These are phyloP conservation scores for Naganishia friedmannii DNA, from an alignment of 768 basidiomycete genomes.

Conservation along the genomic window DNA sequence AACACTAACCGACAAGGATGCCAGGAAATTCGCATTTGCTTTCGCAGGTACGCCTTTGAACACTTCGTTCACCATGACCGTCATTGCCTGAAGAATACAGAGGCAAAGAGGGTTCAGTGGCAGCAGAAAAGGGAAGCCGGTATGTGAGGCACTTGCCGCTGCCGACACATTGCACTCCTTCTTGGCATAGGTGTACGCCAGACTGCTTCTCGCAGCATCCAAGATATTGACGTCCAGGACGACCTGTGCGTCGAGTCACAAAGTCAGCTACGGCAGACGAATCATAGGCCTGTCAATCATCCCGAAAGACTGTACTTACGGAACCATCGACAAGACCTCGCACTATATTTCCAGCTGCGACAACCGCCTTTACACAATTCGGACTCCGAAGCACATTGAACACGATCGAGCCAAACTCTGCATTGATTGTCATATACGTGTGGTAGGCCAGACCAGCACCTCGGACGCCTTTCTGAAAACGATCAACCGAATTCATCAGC, in stretches of 20 bases:
- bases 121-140: constrained; percentile 53
- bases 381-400: constrained; percentile 43
- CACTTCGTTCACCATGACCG: constrained; percentile 84
- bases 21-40: constrained; percentile 70
- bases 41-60: constrained; percentile 74
- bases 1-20: constrained; percentile 59
- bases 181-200: constrained; percentile 78
- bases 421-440: constrained; percentile 67
- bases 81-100: constrained; percentile 56
- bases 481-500: background rate
- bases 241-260: constrained; percentile 56
- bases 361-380: constrained; percentile 63
- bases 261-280: background rate
- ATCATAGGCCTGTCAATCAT: background rate
- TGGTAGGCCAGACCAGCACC: constrained; percentile 93
- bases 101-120: background rate
- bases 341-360: constrained; percentile 76
- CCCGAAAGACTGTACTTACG: background rate
- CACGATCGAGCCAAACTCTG: constrained; percentile 59
- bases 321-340: constrained; percentile 72
- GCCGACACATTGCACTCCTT: constrained; percentile 77
- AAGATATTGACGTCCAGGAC: constrained; percentile 72
- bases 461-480: constrained; percentile 59
- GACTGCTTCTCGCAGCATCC: constrained; percentile 85
- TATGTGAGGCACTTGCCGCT: constrained; percentile 53